Evolutionary conservation across 176 grass and related monocot genomes (phyloP), one percentile per base, ranked within the genome.

Genomic region (Musa itinerans): DNA sequence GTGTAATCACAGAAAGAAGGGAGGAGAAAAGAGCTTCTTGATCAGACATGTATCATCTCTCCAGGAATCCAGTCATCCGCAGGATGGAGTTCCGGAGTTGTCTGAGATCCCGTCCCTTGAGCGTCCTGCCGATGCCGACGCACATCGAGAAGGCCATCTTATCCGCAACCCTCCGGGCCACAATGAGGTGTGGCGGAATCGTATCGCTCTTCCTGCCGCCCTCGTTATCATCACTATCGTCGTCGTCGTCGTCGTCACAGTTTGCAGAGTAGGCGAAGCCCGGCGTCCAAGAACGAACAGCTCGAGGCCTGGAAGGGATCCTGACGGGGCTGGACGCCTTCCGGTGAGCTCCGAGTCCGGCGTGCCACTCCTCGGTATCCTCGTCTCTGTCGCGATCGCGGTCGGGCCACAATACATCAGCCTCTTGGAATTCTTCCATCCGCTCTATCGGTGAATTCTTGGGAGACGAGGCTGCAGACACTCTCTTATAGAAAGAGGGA

Each of bases 31-130:
- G 34, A 43, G 34, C 4, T 43, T 6, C 4, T 43, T 6, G 34
- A 43, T 43, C 34, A 43, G 34, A 43, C 34, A 43, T 43, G 34
- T 5, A 43, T 81, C 63, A 90, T 78, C 80, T 83, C 86, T 97
- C 94, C 58, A 97, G 83, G 84, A 88, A 97, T 16, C 93, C 86
- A 13, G 93, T 97, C 81, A 86, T 82, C 68, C 57, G 78, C 53
- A 93, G 94, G 9, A 89, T 79, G 68, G 74, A 70, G 75, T 90
- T 89, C 66, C 90, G 78, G 54, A 85, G 74, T 17, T 83, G 71
- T 1, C 68, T 64, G 29, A 97, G 90, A 79, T 97, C 88, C 8
- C 85, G 52, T 2, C 94, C 94, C 85, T 97, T 97, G 69, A 89
- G 90, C 76, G 89, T 97, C 77, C 94, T 80, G 13, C 94, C 90